These are phyloP conservation scores for Agapanthus africanus DNA, from an alignment of 106 monocot genomes.

Conservation along the genomic window DNA sequence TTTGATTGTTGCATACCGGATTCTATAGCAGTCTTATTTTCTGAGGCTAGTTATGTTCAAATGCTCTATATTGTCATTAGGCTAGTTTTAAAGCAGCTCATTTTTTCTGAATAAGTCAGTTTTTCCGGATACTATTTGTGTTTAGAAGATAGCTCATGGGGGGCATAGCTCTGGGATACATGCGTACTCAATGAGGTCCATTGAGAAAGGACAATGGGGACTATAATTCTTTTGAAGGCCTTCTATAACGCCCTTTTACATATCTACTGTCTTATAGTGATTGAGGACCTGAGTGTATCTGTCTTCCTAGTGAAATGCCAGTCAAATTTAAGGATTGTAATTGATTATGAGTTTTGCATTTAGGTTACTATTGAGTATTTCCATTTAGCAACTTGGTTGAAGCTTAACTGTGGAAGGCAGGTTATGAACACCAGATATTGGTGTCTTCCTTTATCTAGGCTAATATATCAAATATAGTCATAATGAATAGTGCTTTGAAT, in stretches of 20 bases:
- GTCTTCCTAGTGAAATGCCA: not conserved
- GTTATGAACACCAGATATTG: no score
- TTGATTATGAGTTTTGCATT: not conserved
- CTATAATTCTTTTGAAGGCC: not conserved
- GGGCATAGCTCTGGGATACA: not conserved
- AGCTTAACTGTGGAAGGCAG: no score
- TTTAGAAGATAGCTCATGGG: not conserved
- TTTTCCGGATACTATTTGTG: not conserved
- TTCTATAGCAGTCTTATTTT: no score
- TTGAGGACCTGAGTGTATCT: no score
- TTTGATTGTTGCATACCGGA: not conserved
- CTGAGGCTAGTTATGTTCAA: no score
- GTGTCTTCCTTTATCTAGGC: no score
- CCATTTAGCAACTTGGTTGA: no score
- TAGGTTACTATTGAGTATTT: no score
- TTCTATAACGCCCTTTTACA: no score
- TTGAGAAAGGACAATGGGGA: not conserved
- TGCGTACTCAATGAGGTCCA: not conserved
- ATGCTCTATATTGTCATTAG: not conserved
- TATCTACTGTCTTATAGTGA: no score
- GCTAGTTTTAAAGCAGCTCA: not conserved
- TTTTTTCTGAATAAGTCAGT: not conserved
- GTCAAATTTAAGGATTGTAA: not conserved
- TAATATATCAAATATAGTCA: no score
- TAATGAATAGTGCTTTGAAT: no score